Percentiles rank a stretch among this genome's conserved stretches.
Conservation (phyloP, 768 basidiomycete species). For the Polyporus arcularius region DNA sequence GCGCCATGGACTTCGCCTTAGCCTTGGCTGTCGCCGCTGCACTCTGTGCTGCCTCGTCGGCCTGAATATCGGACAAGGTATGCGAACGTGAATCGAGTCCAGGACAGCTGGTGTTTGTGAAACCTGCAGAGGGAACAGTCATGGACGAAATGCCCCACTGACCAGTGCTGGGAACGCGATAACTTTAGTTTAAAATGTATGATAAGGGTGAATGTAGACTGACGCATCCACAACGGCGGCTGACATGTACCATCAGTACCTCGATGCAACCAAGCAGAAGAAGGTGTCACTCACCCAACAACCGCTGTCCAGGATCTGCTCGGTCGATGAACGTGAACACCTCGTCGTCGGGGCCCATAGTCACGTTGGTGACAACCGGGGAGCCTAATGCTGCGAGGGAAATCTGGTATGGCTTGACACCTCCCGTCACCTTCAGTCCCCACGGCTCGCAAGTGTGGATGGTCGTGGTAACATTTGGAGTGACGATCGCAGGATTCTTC, state of each 20-base stretch:
- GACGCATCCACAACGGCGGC: slow-evolving; percentile 38
- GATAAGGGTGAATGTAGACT: slow-evolving; percentile 24
- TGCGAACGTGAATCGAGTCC: slow-evolving; percentile 34
- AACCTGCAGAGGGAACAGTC: slow-evolving; percentile 27
- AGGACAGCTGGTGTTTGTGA: slow-evolving; percentile 34
- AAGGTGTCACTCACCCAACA: slow-evolving; percentile 42
- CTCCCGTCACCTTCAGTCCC: slow-evolving; percentile 46
- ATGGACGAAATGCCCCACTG: slow-evolving; percentile 32
- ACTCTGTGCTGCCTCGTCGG: slow-evolving; percentile 20
- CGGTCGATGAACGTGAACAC: slow-evolving; percentile 45
- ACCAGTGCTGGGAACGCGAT: slow-evolving; percentile 36
- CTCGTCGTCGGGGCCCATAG: slow-evolving; percentile 39
- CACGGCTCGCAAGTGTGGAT: slow-evolving; percentile 48
- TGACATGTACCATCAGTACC: not conserved
- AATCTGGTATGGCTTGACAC: slow-evolving; percentile 45
- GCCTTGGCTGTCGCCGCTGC: slow-evolving; percentile 13
- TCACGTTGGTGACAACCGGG: slow-evolving; percentile 43
- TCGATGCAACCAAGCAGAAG: slow-evolving; percentile 1
- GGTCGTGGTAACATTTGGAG: slow-evolving; percentile 40
- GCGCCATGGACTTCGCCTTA: slow-evolving; percentile 23
- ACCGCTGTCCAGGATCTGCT: slow-evolving; percentile 34
- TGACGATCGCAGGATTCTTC: slow-evolving; percentile 34
- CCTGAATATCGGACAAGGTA: slow-evolving; percentile 26
- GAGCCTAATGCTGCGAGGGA: slow-evolving; percentile 41
- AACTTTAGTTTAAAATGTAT: not conserved